Percentiles rank a stretch among this genome's conserved stretches.
These are phyloP conservation scores for Fusarium devonianum DNA, from an alignment of 2,329 filamentous ascomycete genomes.

Conservation along the genomic window DNA sequence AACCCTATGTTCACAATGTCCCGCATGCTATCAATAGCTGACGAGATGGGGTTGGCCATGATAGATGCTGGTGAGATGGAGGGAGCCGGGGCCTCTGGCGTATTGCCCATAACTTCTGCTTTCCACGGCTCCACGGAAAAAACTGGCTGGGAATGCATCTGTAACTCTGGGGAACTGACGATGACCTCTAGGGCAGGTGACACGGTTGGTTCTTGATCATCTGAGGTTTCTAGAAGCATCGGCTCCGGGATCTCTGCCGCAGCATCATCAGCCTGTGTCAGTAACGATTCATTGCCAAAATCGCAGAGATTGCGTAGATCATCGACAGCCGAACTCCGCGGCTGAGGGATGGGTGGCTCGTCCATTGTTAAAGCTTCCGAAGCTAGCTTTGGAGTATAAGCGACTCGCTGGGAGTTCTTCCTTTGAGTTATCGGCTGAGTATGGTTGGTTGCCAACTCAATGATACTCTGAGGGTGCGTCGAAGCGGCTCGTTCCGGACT, in stretches of 20 bases:
- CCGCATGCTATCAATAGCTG: constrained; percentile 32
- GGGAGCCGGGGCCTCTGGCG: constrained; percentile 29
- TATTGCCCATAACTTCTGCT: constrained; percentile 32
- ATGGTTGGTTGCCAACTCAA: not conserved
- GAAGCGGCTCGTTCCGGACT: not conserved
- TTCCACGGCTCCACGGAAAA: constrained; percentile 39
- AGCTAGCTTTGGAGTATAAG: not conserved
- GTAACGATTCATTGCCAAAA: constrained; percentile 28
- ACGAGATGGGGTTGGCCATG: constrained; percentile 33
- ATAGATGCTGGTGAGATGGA: constrained; percentile 42
- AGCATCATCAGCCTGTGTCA: constrained; percentile 20
- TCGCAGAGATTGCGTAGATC: constrained; percentile 37
- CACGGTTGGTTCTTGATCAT: constrained; percentile 1
- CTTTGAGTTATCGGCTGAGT: not conserved
- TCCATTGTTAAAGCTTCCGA: constrained; percentile 27
- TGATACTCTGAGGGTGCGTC: not conserved
- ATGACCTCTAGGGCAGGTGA: constrained; percentile 12
- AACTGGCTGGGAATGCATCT: constrained; percentile 26
- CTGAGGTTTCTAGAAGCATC: constrained; percentile 7
- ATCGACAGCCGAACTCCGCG: constrained; percentile 31
- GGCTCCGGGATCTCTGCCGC: constrained; percentile 8
- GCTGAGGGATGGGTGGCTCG: constrained; percentile 15
- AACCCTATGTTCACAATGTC: constrained; percentile 34
- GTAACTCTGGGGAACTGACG: constrained; percentile 25
- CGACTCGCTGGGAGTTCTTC: not conserved